Evolutionary conservation across 2,329 filamentous ascomycete species (phyloP), one percentile per base, ranked within the genome.

Genomic region (Alternaria angustiovoidea): DNA sequence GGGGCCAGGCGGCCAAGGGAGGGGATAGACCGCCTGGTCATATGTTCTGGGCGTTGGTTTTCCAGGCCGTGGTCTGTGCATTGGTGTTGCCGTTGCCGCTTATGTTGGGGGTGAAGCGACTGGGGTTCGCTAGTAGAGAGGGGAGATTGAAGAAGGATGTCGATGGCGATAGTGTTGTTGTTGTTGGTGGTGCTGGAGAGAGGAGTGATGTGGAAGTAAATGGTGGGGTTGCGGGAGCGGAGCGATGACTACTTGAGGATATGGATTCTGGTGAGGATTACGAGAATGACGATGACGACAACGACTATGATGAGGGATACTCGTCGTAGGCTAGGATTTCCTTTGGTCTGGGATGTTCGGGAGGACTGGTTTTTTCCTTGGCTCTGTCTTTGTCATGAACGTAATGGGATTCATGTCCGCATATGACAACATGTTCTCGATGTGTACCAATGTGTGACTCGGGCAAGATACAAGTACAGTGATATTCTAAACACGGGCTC

Each of bases 11-110:
- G 30, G 64, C 56, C 2, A 69, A 65, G 0, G 62, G 57, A 11
- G 75, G 70, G 14, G 39, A 63, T 48, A 68, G 65, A 36, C 91
- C 91, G 14, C 89, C 90, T 0, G 77, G 80, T 18, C 90, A 93
- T 72, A 94, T 97, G 91, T 86, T 85, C 68, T 83, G 85, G 22
- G 88, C 91, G 1, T 81, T 97, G 62, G 84, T 96, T 22, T 96
- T 97, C 74, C 86, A 93, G 67, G 91, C 91, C 2, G 88, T 92
- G 2, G 59, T 97, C 9, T 87, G 88, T 0, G 75, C 89, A 54
- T 85, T 83, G 7, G 86, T 87, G 9, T 83, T 91, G 43, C 91
- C 92, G 8, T 77, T 91, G 48, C 89, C 91, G 1, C 67, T 96
- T 61, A 84, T 83, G 14, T 75, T 96, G 32, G 92, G 93, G 0